A percentile compares a stretch with the other conserved stretches of the same genome.
Evolutionary conservation across 352 stramenopile species (phyloP).

Genomic region (Phytophthora parvispora): DNA sequence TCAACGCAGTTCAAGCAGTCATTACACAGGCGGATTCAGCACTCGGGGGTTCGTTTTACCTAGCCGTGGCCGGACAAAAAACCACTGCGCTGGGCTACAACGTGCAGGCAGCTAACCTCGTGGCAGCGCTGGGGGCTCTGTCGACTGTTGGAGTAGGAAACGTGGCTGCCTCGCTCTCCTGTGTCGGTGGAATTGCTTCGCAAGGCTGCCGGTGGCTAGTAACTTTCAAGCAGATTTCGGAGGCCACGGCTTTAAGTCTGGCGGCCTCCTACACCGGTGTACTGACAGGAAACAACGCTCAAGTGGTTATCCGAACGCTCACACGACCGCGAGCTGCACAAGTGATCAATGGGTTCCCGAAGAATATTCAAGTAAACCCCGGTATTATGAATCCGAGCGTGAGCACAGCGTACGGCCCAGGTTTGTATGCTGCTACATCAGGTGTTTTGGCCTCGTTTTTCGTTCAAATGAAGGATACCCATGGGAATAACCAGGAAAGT

Average conservation of each 20-base stretch:
- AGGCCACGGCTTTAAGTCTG: slow-evolving; percentile 27
- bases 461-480: slow-evolving; percentile 87
- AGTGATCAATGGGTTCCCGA: slow-evolving; percentile 76
- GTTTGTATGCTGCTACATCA: slow-evolving; percentile 66
- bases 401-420: slow-evolving; percentile 72
- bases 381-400: slow-evolving; percentile 77
- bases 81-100: slow-evolving; percentile 73
- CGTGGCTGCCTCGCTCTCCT: slow-evolving; percentile 42
- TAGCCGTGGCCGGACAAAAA: slow-evolving; percentile 58
- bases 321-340: slow-evolving; percentile 35
- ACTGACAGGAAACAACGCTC: slow-evolving; percentile 80
- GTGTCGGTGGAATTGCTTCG: slow-evolving; percentile 46
- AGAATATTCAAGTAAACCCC: slow-evolving; percentile 61
- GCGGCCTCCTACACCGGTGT: slow-evolving; percentile 64
- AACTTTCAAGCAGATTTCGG: slow-evolving; percentile 52
- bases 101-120: slow-evolving; percentile 43
- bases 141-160: slow-evolving; percentile 52
- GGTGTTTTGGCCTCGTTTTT: slow-evolving; percentile 68
- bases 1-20: slow-evolving; percentile 84
- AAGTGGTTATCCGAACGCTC: slow-evolving; percentile 42
- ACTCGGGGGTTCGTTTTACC: slow-evolving; percentile 72
- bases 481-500: slow-evolving; percentile 79
- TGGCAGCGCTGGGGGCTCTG: slow-evolving; percentile 75
- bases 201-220: slow-evolving; percentile 81
- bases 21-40: slow-evolving; percentile 52